phyloP scores from a whole-genome alignment of 2,329 filamentous ascomycete genomes.

The Sporothrix euskadiensis region DNA sequence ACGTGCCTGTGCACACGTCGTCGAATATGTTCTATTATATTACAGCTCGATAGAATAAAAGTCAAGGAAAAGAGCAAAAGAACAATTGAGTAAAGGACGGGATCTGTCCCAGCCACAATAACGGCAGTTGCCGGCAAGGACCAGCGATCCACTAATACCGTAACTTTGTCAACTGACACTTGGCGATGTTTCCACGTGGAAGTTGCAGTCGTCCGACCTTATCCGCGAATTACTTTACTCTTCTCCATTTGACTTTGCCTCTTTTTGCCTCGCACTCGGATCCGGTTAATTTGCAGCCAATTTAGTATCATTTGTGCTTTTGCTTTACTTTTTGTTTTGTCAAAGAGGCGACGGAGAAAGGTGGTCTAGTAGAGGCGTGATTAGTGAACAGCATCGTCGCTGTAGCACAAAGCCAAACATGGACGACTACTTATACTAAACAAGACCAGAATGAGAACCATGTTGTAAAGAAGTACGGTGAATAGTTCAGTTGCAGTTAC shows the following conservation, averaged over 20 bases:
- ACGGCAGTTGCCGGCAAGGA: neutral
- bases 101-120: neutral
- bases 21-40: too few species aligned
- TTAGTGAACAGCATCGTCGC: slow-evolving; percentile 15
- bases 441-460: neutral
- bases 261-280: neutral
- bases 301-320: neutral
- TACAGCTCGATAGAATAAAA: too few species aligned
- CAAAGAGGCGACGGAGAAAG: neutral
- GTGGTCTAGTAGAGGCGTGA: neutral
- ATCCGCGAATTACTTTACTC: neutral
- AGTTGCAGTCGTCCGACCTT: neutral
- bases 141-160: neutral
- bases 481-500: neutral
- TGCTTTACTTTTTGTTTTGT: neutral
- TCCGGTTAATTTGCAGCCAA: neutral
- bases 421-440: neutral
- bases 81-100: too few species aligned
- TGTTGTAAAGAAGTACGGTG: neutral
- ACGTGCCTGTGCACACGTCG: too few species aligned
- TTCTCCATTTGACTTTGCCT: neutral
- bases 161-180: neutral
- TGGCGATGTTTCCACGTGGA: neutral
- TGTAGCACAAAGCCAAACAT: neutral
- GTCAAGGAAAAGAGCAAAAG: too few species aligned